Percentiles rank a stretch among this genome's conserved stretches.
phyloP scores from a whole-genome alignment of 768 basidiomycete species.

The Pleurotus citrinopileatus region DNA sequence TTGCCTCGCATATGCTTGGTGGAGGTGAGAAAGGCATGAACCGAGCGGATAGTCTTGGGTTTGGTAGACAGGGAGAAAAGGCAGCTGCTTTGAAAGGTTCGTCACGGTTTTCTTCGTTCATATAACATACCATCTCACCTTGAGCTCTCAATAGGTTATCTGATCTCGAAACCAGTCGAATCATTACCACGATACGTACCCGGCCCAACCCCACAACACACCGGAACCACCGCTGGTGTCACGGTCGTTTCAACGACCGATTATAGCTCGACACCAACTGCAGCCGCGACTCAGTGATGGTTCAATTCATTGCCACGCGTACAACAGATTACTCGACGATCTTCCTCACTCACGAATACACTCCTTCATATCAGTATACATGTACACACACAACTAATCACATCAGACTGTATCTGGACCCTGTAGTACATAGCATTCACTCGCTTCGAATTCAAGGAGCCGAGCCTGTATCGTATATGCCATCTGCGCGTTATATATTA shows the following conservation, averaged over 20 bases:
- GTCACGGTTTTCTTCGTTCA: conserved; percentile 23
- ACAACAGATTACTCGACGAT: too few relatives aligned
- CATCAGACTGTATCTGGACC: too few relatives aligned
- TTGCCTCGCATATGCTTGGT: conserved; percentile 8
- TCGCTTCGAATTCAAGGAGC: too few relatives aligned
- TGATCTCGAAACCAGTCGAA: conserved; percentile 57
- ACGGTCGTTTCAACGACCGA: conserved; percentile 5
- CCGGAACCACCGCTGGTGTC: conserved; percentile 9
- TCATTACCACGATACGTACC: conserved; percentile 52
- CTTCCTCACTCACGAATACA: background rate
- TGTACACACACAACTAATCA: too few relatives aligned
- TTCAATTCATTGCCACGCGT: too few relatives aligned
- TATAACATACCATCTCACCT: conserved; percentile 1
- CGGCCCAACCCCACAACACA: conserved; percentile 21
- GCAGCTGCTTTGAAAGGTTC: conserved; percentile 64
- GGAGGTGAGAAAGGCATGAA: conserved; percentile 12
- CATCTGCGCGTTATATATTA: too few relatives aligned
- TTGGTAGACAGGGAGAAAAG: conserved; percentile 81
- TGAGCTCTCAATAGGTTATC: conserved; percentile 37
- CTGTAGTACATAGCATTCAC: too few relatives aligned
- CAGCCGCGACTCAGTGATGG: background rate
- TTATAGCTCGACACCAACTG: background rate
- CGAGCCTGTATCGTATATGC: too few relatives aligned
- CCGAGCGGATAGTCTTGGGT: conserved; percentile 53
- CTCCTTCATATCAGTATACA: too few relatives aligned